These are phyloP conservation scores for Saturnispora gosingensis DNA, from an alignment of 805 yeast genomes.

Conservation along the genomic window DNA sequence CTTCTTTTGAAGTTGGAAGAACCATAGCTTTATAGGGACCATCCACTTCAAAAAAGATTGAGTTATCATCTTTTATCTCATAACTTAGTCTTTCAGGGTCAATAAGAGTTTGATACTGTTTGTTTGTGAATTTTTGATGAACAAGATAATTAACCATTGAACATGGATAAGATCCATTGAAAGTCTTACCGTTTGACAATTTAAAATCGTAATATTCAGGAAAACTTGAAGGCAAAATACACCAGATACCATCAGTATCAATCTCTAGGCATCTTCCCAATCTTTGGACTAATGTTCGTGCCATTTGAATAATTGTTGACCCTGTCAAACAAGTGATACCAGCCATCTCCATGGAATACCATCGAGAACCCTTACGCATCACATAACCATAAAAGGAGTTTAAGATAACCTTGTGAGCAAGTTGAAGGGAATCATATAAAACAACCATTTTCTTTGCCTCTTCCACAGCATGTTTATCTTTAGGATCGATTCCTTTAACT, in stretches of 20 bases:
- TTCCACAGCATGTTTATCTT: slow-evolving; percentile 57
- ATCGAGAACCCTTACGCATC: slow-evolving; percentile 97
- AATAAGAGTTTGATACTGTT: slow-evolving; percentile 81
- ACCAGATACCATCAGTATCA: slow-evolving; percentile 99
- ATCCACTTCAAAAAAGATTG: slow-evolving; percentile 96
- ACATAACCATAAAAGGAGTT: slow-evolving; percentile 97
- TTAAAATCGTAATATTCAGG: slow-evolving; percentile 79
- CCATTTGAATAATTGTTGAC: slow-evolving; percentile 97
- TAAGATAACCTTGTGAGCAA: slow-evolving; percentile 93
- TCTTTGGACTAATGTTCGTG: slow-evolving; percentile 81
- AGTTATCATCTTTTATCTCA: slow-evolving; percentile 76
- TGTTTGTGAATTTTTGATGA: slow-evolving; percentile 83
- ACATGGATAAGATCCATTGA: slow-evolving; percentile 84
- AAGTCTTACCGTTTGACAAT: slow-evolving; percentile 66
- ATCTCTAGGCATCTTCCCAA: slow-evolving; percentile 92
- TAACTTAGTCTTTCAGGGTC: slow-evolving; percentile 64
- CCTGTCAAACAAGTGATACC: slow-evolving; percentile 98
- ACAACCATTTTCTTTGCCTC: slow-evolving; percentile 94
- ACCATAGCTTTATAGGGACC: slow-evolving; percentile 98
- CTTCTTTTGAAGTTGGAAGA: slow-evolving; percentile 93
- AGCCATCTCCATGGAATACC: slow-evolving; percentile 99
- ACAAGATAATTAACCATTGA: slow-evolving; percentile 92
- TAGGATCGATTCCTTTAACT: slow-evolving; percentile 40
- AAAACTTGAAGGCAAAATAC: slow-evolving; percentile 86
- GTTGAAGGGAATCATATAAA: slow-evolving; percentile 86